phyloP scores from a whole-genome alignment of 345 rosid species.

The Erucastrum elatum region DNA sequence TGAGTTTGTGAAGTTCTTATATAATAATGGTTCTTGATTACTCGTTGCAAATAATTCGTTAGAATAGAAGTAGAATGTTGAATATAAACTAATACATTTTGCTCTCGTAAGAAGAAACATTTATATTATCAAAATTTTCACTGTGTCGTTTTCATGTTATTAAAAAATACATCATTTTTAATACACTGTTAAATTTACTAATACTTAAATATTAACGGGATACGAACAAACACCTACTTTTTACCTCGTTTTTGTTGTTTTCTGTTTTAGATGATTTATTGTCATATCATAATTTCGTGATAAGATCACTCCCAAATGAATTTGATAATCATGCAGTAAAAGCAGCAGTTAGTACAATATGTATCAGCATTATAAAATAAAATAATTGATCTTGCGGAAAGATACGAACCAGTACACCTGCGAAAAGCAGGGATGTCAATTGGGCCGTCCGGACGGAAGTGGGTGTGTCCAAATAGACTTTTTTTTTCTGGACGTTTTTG shows the following conservation, averaged over 20 bases:
- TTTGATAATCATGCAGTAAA: too few species aligned
- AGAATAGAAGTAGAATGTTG: neutral
- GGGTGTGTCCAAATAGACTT: too few species aligned
- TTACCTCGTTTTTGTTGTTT: neutral
- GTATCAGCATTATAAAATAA: neutral
- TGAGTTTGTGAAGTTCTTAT: conserved; percentile 7
- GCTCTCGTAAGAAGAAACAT: conserved; percentile 1
- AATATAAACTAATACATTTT: neutral
- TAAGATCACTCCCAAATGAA: too few species aligned
- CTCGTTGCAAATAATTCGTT: conserved; percentile 8
- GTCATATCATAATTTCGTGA: neutral
- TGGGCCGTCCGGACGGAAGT: too few species aligned
- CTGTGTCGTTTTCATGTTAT: neutral
- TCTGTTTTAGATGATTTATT: neutral
- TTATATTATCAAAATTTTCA: neutral
- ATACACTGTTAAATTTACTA: neutral
- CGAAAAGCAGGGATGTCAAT: too few species aligned
- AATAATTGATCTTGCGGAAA: neutral
- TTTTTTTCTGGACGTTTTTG: too few species aligned
- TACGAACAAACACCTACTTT: neutral
- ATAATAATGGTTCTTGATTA: conserved; percentile 25
- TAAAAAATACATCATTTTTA: neutral
- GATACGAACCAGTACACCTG: conserved; percentile 21
- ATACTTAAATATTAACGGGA: neutral
- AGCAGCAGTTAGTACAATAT: neutral